phyloP scores from a whole-genome alignment of 2,329 filamentous ascomycete genomes.

The Fusarium sp. region DNA sequence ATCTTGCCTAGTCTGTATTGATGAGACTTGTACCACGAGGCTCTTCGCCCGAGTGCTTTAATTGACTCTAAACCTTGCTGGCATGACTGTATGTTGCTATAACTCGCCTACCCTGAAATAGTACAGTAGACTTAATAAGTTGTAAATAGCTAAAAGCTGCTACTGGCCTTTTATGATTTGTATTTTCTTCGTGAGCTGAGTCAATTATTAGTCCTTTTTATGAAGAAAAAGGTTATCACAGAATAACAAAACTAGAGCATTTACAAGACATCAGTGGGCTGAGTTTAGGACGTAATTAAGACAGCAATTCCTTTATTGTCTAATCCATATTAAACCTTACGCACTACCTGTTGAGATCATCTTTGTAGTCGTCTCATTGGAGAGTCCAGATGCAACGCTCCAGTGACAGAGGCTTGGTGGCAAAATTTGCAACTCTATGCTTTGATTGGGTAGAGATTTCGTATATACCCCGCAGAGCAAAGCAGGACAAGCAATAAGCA shows the following conservation, averaged over 20 bases:
- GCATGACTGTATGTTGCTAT: no score
- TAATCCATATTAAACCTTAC: not conserved
- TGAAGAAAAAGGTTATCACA: not conserved
- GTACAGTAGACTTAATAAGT: accelerated
- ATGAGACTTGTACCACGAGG: accelerated
- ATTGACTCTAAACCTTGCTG: accelerated
- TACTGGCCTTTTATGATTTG: accelerated
- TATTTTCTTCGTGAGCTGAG: accelerated
- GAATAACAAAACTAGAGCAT: accelerated
- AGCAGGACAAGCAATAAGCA: accelerated
- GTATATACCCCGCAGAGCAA: not conserved
- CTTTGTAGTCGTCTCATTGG: accelerated
- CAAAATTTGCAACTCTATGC: not conserved
- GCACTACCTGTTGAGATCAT: not conserved
- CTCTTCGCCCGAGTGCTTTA: accelerated
- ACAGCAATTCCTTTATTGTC: accelerated
- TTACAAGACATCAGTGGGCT: accelerated
- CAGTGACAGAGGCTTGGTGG: not conserved
- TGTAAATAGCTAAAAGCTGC: not conserved
- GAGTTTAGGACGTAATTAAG: not conserved
- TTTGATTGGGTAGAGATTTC: no score
- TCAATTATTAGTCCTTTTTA: no score
- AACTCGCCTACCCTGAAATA: not conserved
- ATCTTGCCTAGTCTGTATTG: accelerated
- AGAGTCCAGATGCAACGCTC: not conserved